These are phyloP conservation scores for Globisporangium cystogenes DNA, from an alignment of 352 stramenopile species.

Conservation along the genomic window DNA sequence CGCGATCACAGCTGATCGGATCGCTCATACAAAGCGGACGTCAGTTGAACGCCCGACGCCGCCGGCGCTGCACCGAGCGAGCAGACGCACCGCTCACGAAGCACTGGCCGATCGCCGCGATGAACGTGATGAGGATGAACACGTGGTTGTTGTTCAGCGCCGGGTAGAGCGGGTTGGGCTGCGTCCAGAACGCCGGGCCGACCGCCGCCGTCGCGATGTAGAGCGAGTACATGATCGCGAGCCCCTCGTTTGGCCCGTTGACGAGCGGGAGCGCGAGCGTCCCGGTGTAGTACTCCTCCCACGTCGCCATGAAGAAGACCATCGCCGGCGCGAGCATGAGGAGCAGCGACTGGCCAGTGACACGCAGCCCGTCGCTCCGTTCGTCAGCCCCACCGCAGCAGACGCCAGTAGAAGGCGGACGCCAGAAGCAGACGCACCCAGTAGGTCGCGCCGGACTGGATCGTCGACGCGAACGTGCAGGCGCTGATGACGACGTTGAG, in stretches of 20 bases:
- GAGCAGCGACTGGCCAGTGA: constrained; percentile 48
- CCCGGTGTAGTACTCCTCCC: constrained; percentile 98
- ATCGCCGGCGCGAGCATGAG: constrained; percentile 63
- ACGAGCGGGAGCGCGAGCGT: constrained; percentile 92
- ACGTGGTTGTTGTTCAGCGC: constrained; percentile 73
- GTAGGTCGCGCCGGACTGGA: constrained; percentile 79
- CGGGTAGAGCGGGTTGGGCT: constrained; percentile 55
- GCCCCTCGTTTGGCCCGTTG: constrained; percentile 96
- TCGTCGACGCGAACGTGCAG: constrained; percentile 80
- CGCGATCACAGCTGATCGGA: constrained; percentile 40
- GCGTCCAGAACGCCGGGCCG: constrained; percentile 59
- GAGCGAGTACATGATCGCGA: constrained; percentile 87
- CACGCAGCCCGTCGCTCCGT: not conserved
- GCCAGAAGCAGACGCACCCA: too few relatives aligned
- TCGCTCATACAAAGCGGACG: not conserved
- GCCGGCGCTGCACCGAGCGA: too few relatives aligned
- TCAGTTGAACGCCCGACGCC: too few relatives aligned
- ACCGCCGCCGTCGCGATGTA: constrained; percentile 65
- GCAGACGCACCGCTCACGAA: constrained; percentile 54
- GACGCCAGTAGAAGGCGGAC: too few relatives aligned
- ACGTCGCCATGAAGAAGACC: constrained; percentile 97
- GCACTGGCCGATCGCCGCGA: constrained; percentile 57
- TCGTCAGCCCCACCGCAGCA: constrained; percentile 5
- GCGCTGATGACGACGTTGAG: constrained; percentile 82
- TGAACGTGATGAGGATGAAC: constrained; percentile 72